Percentiles rank a stretch among this genome's conserved stretches.
These are phyloP conservation scores for Boechera divaricarpa DNA, from an alignment of 345 rosid species.

Conservation along the genomic window DNA sequence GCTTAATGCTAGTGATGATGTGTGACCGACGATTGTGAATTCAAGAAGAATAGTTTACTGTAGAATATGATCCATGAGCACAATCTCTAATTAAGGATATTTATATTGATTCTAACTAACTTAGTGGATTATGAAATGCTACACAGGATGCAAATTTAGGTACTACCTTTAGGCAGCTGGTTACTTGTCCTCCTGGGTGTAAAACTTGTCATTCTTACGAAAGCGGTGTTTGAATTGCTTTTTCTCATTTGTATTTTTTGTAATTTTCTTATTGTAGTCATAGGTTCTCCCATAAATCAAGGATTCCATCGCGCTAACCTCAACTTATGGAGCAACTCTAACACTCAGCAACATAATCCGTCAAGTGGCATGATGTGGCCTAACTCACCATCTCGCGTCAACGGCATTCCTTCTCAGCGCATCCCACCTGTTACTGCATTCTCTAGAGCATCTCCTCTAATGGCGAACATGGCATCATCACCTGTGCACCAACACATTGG, in stretches of 20 bases:
- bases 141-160: neutral
- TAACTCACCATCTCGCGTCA: constrained; percentile 67
- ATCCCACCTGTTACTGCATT: constrained; percentile 59
- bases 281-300: constrained; percentile 68
- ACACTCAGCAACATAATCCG: constrained; percentile 69
- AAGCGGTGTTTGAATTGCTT: neutral
- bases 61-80: neutral
- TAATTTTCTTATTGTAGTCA: constrained; percentile 22
- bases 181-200: constrained; percentile 7
- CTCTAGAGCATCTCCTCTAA: constrained; percentile 68
- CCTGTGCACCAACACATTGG: constrained; percentile 77
- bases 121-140: neutral
- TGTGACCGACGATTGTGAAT: neutral
- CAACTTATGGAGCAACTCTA: constrained; percentile 65
- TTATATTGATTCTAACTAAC: neutral
- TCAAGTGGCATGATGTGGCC: constrained; percentile 79
- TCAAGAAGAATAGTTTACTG: neutral
- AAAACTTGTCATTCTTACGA: neutral
- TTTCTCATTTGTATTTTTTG: constrained; percentile 8
- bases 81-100: neutral
- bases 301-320: constrained; percentile 63
- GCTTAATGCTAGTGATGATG: constrained; percentile 7
- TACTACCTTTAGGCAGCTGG: neutral
- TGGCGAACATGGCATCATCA: constrained; percentile 62
- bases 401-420: constrained; percentile 54